Evolutionary conservation across 2,329 filamentous ascomycete genomes (phyloP).

Genomic region (Arthrinium puccinioides): DNA sequence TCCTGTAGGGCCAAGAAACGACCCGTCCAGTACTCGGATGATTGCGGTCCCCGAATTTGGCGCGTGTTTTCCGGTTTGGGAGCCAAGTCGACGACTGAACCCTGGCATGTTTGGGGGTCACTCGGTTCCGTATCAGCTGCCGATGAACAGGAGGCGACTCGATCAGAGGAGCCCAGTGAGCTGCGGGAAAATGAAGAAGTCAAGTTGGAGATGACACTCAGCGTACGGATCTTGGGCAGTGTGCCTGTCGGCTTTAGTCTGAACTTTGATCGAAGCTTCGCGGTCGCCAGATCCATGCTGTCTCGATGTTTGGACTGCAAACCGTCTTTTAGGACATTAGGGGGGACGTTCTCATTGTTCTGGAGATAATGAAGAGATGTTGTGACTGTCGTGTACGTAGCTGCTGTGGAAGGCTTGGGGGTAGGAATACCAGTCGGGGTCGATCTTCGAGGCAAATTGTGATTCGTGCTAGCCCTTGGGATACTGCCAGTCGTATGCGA

Average conservation of each 20-base stretch:
- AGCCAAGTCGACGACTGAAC: constrained; percentile 2
- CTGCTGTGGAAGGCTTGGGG: constrained; percentile 5
- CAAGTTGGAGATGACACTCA: constrained; percentile 36
- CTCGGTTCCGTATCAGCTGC: constrained; percentile 2
- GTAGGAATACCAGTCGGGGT: constrained; percentile 6
- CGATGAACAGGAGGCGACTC: constrained; percentile 28
- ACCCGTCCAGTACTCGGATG: constrained; percentile 53
- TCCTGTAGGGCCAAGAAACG: constrained; percentile 52
- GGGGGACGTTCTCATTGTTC: constrained; percentile 18
- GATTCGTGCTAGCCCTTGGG: background rate
- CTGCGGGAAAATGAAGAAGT: constrained; percentile 35
- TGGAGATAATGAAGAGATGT: constrained; percentile 2
- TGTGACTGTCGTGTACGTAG: background rate
- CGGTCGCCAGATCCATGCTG: constrained; percentile 6
- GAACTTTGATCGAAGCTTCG: constrained; percentile 3
- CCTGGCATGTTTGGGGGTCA: constrained; percentile 2
- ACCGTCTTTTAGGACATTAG: constrained; percentile 5
- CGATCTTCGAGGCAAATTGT: background rate
- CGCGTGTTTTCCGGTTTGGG: constrained; percentile 10
- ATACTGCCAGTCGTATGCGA: constrained; percentile 12
- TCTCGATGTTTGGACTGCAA: constrained; percentile 9
- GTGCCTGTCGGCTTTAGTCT: constrained; percentile 9
- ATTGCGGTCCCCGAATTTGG: constrained; percentile 33
- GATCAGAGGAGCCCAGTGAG: constrained; percentile 22
- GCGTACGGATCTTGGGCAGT: constrained; percentile 37